phyloP scores from a whole-genome alignment of 148 eudicot species.

The Chenopodium berlandieri region DNA sequence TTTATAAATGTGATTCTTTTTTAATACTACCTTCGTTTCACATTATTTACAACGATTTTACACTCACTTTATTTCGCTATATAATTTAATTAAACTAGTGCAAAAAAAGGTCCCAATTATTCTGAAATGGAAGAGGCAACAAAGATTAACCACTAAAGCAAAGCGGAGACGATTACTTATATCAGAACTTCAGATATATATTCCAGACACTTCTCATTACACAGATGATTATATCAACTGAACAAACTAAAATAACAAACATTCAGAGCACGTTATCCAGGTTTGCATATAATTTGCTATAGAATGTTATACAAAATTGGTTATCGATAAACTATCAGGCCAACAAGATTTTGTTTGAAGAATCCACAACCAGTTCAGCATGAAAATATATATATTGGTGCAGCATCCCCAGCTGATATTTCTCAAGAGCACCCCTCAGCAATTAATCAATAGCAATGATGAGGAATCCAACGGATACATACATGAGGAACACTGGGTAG shows the following conservation, averaged over 20 bases:
- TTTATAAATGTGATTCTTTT: no score
- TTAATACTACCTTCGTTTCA: no score
- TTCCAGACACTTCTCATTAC: slow-evolving; percentile 1
- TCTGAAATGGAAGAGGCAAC: no score
- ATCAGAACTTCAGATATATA: slow-evolving; percentile 6
- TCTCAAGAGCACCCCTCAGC: neutral
- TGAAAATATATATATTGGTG: neutral
- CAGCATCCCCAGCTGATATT: slow-evolving; percentile 8
- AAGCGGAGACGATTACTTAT: neutral
- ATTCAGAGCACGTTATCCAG: neutral
- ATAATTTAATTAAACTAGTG: no score
- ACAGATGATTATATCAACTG: slow-evolving; percentile 1
- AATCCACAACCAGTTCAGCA: slow-evolving; percentile 28
- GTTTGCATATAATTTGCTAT: slow-evolving; percentile 22
- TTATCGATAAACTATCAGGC: slow-evolving; percentile 17
- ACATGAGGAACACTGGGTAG: slow-evolving; percentile 96
- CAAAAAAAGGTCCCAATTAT: no score
- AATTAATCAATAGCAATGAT: slow-evolving; percentile 83
- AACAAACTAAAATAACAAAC: slow-evolving; percentile 23
- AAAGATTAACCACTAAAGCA: neutral
- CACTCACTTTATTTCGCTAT: no score
- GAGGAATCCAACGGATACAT: slow-evolving; percentile 96
- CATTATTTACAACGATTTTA: no score
- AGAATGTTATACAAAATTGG: slow-evolving; percentile 34
- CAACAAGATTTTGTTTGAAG: slow-evolving; percentile 17